Evolutionary conservation across 2,329 filamentous ascomycete genomes (phyloP).

Genomic region (Neonectria sp.): DNA sequence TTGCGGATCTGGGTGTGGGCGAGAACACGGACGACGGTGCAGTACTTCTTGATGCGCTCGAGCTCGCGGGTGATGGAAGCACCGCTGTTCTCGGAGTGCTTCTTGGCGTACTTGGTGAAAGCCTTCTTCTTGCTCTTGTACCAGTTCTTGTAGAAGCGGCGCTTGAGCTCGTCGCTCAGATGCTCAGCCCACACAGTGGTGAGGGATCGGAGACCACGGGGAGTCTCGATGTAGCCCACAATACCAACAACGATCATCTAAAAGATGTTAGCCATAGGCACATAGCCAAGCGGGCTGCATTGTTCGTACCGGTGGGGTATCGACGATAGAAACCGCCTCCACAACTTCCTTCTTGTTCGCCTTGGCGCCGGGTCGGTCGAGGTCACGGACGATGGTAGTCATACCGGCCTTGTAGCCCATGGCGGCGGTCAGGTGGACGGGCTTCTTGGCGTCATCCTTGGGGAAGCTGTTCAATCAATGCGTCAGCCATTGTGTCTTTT

Average conservation of each 20-base stretch:
- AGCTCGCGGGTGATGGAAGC: slow-evolving; percentile 95
- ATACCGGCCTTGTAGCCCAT: slow-evolving; percentile 99
- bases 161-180: slow-evolving; percentile 98
- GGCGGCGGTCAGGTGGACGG: slow-evolving; percentile 96
- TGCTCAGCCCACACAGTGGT: slow-evolving; percentile 99
- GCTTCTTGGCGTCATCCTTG: slow-evolving; percentile 99
- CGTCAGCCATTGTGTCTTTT: slow-evolving; percentile 45
- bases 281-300: slow-evolving; percentile 85
- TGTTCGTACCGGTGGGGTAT: slow-evolving; percentile 95
- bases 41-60: slow-evolving; percentile 99
- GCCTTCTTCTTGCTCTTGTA: slow-evolving; percentile 99
- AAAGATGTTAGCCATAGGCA: slow-evolving; percentile 80
- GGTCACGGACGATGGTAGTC: slow-evolving; percentile 99
- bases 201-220: slow-evolving; percentile 98
- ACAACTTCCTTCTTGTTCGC: slow-evolving; percentile 99
- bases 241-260: slow-evolving; percentile 99
- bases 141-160: slow-evolving; percentile 99
- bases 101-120: slow-evolving; percentile 99
- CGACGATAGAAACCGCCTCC: slow-evolving; percentile 89
- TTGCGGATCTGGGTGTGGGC: slow-evolving; percentile 99
- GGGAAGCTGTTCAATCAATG: slow-evolving; percentile 80
- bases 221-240: slow-evolving; percentile 99
- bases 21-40: slow-evolving; percentile 98
- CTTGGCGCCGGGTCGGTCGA: slow-evolving; percentile 99
- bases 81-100: slow-evolving; percentile 95